phyloP scores from a whole-genome alignment of 106 monocot species.

The Posidonia australis region DNA sequence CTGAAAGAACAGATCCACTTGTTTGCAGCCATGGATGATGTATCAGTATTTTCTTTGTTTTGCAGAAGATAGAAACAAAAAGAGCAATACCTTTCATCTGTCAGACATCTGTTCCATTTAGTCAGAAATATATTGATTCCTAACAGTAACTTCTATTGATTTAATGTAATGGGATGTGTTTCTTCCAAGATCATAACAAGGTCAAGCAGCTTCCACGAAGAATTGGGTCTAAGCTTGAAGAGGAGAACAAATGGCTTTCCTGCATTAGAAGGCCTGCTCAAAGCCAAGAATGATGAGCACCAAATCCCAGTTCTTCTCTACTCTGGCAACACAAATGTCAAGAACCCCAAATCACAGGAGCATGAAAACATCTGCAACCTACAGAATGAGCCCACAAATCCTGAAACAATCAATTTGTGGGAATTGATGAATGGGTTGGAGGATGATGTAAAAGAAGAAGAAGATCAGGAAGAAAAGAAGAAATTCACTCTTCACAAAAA shows the following conservation, averaged over 20 bases:
- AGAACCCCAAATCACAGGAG: slow-evolving; percentile 9
- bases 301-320: slow-evolving; percentile 43
- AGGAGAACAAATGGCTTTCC: slow-evolving; percentile 22
- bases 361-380: too few species aligned
- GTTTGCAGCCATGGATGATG: too few species aligned
- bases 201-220: slow-evolving; percentile 30
- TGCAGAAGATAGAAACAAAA: neutral
- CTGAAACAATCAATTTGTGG: slow-evolving; percentile 52
- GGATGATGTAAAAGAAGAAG: slow-evolving; percentile 9
- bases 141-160: too few species aligned
- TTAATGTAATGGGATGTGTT: slow-evolving; percentile 12
- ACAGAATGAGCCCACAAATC: neutral
- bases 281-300: slow-evolving; percentile 27
- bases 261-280: slow-evolving; percentile 20
- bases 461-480: slow-evolving; percentile 12
- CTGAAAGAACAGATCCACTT: neutral
- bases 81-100: neutral
- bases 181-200: slow-evolving; percentile 11
- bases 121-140: slow-evolving; percentile 11
- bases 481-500: neutral
- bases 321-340: slow-evolving; percentile 19
- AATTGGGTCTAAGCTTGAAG: slow-evolving; percentile 25
- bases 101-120: neutral
- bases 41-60: too few species aligned
- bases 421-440: slow-evolving; percentile 49